phyloP scores from a whole-genome alignment of 352 stramenopile species.

The Globisporangium yorkense region DNA sequence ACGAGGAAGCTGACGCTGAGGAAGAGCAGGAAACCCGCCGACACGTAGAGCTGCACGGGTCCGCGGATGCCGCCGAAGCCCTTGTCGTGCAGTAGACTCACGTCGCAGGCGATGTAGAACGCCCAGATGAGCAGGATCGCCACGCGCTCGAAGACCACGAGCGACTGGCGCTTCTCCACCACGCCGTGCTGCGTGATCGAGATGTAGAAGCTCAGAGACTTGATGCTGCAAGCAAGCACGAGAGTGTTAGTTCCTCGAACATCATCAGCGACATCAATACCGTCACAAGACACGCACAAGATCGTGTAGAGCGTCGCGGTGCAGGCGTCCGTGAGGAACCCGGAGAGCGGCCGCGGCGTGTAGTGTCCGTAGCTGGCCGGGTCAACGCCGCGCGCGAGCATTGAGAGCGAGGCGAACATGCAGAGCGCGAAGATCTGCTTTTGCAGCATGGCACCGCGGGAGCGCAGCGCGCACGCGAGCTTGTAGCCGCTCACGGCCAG shows the following conservation, averaged over 20 bases:
- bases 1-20: slow-evolving; percentile 23
- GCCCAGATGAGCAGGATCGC: slow-evolving; percentile 27
- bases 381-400: slow-evolving; percentile 50
- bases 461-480: slow-evolving; percentile 31
- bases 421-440: slow-evolving; percentile 42
- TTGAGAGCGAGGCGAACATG: slow-evolving; percentile 41
- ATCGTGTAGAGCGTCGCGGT: slow-evolving; percentile 54
- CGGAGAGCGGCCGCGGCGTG: slow-evolving; percentile 27
- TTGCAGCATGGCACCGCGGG: slow-evolving; percentile 37
- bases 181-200: slow-evolving; percentile 48
- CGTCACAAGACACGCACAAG: slow-evolving; percentile 25
- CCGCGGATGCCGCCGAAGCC: slow-evolving; percentile 26
- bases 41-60: slow-evolving; percentile 17
- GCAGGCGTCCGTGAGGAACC: slow-evolving; percentile 52
- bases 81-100: slow-evolving; percentile 27
- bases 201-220: slow-evolving; percentile 51
- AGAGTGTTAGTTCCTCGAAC: neutral
- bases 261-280: neutral
- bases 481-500: slow-evolving; percentile 33
- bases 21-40: slow-evolving; percentile 14
- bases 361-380: slow-evolving; percentile 45
- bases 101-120: slow-evolving; percentile 33
- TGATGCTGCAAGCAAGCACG: slow-evolving; percentile 22
- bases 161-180: slow-evolving; percentile 19
- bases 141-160: slow-evolving; percentile 22